Base-by-base conservation (phyloP, 129 eudicot genomes). In the Silybum marianum region DNA sequence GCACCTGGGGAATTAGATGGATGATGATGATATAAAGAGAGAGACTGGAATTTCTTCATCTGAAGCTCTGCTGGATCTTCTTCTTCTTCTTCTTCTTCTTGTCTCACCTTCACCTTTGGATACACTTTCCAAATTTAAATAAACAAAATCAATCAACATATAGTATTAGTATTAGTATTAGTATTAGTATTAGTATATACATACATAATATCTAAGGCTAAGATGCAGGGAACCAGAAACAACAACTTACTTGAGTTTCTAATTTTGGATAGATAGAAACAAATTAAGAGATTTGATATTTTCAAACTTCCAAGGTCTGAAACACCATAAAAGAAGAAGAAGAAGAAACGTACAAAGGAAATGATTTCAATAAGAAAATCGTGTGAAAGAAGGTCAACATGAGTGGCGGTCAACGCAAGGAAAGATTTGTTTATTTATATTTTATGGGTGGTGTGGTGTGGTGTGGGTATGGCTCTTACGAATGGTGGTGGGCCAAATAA, bases 31-130 rank as follows among this genome's bases (percentile, higher is more conserved):
- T 46, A 44, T 46, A 76, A 58, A 48, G 87, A 85, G 0, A 77
- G 83, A 77, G 83, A 76, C 71, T 87, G 83, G 65, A 89, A 80
- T 58, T 72, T 85, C 86, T 89, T 44, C 77, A 77, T 87, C 54
- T 80, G 78, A 70, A 80, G 62, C 79, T 44, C 88, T 44, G 68
- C 73, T 71, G 73, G 85, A 28, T 28, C 44, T 87, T 7, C 44
- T 40, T 40, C 90, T 42, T 86, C 90, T 66, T 75, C 86, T 32
- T 85, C 85, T 82, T 85, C 90, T 48, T 74, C 77, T 69, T 77
- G 83, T 72, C 86, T 90, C 85, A 93, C 22, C 87, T 87, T 93
- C 84, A 93, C 93, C 86, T 86, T 93, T 21, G 93, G 96, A 87
- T 93, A 93, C 96, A 90, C 96, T 93, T 75, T 1, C 16, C 78